Conservation (phyloP, 768 basidiomycete species). For the Tulasnella sp. region DNA sequence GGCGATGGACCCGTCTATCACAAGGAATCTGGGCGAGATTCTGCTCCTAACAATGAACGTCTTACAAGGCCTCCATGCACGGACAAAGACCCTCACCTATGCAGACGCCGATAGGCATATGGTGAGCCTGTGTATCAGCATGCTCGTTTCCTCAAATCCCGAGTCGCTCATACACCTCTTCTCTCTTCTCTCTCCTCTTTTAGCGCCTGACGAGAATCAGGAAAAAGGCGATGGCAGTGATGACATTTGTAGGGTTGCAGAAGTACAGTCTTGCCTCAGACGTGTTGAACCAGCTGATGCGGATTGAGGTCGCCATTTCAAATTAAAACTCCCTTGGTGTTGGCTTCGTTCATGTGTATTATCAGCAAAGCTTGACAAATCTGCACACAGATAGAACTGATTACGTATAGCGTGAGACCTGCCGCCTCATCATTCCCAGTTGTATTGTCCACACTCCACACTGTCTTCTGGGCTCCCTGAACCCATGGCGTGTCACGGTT, state of each 20-base stretch:
- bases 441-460: no score
- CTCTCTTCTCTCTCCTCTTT: neutral
- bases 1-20: conserved; percentile 70
- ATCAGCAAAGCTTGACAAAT: no score
- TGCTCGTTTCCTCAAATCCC: conserved; percentile 19
- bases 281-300: conserved; percentile 77
- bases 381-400: no score
- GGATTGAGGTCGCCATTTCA: conserved; percentile 53
- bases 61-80: conserved; percentile 66
- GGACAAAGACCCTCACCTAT: conserved; percentile 58
- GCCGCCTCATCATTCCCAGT: no score
- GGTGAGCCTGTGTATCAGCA: conserved; percentile 35
- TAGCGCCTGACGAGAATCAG: conserved; percentile 57
- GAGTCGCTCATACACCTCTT: neutral
- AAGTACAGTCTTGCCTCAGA: conserved; percentile 86
- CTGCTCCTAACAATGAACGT: conserved; percentile 88
- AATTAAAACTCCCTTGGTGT: neutral
- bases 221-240: conserved; percentile 73
- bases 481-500: no score
- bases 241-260: conserved; percentile 79
- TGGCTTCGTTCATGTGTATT: no score
- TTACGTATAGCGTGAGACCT: no score
- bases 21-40: conserved; percentile 81
- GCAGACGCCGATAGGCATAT: conserved; percentile 68
- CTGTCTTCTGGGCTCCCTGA: no score